phyloP scores from a whole-genome alignment of 495 filamentous ascomycete species.

The Penicillium malachiteum region DNA sequence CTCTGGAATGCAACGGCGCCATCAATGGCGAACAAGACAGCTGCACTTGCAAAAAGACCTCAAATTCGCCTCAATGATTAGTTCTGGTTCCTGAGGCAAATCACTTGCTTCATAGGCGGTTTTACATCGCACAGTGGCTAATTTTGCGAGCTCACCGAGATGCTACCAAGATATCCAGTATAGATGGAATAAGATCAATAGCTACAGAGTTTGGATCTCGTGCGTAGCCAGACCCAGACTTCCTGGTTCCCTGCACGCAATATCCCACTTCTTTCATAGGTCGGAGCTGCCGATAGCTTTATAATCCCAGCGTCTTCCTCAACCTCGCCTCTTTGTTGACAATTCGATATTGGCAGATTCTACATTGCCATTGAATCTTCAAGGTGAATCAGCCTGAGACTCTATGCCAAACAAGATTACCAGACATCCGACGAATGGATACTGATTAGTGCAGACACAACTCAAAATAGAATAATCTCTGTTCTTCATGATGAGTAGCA shows the following conservation, averaged over 20 bases:
- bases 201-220: slow-evolving; percentile 7
- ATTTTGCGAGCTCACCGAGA: background rate
- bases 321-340: background rate
- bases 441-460: background rate
- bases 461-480: background rate
- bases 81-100: slow-evolving; percentile 18
- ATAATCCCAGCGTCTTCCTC: slow-evolving; percentile 12
- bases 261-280: slow-evolving; percentile 10
- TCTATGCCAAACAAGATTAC: too few species aligned
- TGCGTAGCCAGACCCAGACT: slow-evolving; percentile 12
- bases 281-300: slow-evolving; percentile 9
- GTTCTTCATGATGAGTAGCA: slow-evolving; percentile 25
- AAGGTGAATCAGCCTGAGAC: background rate
- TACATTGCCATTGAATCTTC: background rate
- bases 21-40: slow-evolving; percentile 21
- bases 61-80: slow-evolving; percentile 19
- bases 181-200: slow-evolving; percentile 6
- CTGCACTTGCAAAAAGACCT: slow-evolving; percentile 7
- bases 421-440: background rate
- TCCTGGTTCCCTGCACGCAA: slow-evolving; percentile 2
- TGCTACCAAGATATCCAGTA: slow-evolving; percentile 2
- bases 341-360: background rate
- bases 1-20: slow-evolving; percentile 13
- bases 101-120: background rate
- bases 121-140: slow-evolving; percentile 17